Conservation (phyloP, 768 basidiomycete genomes). For the Baorangia bicolor region DNA sequence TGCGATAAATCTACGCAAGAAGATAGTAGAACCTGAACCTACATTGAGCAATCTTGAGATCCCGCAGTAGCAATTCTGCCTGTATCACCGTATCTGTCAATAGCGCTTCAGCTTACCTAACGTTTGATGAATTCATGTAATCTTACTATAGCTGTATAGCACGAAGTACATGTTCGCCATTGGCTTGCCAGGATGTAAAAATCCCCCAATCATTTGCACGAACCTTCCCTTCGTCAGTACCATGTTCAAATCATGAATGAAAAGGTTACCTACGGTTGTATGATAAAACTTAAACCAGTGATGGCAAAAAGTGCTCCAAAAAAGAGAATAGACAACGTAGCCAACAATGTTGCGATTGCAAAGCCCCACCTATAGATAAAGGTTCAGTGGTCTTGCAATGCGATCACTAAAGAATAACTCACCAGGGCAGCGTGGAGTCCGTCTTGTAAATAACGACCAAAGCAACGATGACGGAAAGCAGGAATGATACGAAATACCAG, state of each 20-base stretch:
- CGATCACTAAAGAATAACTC: not conserved
- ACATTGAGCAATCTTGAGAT: slow-evolving; percentile 47
- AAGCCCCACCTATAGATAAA: slow-evolving; percentile 41
- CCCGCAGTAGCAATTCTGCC: slow-evolving; percentile 51
- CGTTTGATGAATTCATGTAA: slow-evolving; percentile 24
- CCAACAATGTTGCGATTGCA: slow-evolving; percentile 49
- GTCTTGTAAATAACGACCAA: slow-evolving; percentile 54
- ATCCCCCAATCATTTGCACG: slow-evolving; percentile 39
- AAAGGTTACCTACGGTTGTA: slow-evolving; percentile 24
- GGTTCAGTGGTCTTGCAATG: not conserved
- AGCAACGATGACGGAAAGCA: slow-evolving; percentile 44
- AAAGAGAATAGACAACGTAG: slow-evolving; percentile 52
- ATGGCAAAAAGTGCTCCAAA: slow-evolving; percentile 55
- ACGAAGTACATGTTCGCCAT: slow-evolving; percentile 45
- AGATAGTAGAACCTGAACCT: not conserved
- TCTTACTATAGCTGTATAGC: slow-evolving; percentile 48
- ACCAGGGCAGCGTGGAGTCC: slow-evolving; percentile 56
- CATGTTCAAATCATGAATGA: not conserved
- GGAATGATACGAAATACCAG: slow-evolving; percentile 33
- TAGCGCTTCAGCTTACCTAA: slow-evolving; percentile 36
- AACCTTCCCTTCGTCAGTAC: slow-evolving; percentile 19
- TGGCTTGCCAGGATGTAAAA: slow-evolving; percentile 38
- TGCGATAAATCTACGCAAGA: slow-evolving; percentile 38
- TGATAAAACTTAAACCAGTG: slow-evolving; percentile 35
- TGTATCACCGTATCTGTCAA: slow-evolving; percentile 50